Percentiles rank a stretch among this genome's conserved stretches.
phyloP scores from a whole-genome alignment of 257 asterid genomes.

The Lavandula angustifolia region DNA sequence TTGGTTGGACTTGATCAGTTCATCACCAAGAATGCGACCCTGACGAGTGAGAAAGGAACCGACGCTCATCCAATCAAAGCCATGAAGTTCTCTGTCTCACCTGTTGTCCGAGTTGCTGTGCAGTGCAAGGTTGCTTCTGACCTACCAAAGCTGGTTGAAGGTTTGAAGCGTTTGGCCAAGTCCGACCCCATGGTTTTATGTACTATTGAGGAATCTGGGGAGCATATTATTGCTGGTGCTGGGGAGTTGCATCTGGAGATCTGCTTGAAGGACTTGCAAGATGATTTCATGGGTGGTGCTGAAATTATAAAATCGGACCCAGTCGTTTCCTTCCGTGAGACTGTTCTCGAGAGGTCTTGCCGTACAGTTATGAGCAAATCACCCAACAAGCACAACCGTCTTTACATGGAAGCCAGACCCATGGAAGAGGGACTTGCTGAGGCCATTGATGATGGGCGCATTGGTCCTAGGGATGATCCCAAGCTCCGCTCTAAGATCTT shows the following conservation, averaged over 20 bases:
- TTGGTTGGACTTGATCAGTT: constrained; percentile 56
- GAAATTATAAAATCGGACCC: constrained; percentile 51
- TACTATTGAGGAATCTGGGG: constrained; percentile 50
- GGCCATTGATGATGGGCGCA: constrained; percentile 58
- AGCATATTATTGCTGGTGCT: constrained; percentile 54
- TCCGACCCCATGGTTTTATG: constrained; percentile 54
- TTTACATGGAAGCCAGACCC: constrained; percentile 56
- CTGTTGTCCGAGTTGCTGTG: constrained; percentile 31
- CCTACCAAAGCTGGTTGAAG: constrained; percentile 57
- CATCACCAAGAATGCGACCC: constrained; percentile 50
- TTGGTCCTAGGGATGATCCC: constrained; percentile 30
- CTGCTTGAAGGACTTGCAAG: constrained; percentile 50
- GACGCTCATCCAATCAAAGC: constrained; percentile 54
- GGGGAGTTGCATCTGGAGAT: constrained; percentile 52
- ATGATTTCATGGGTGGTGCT: constrained; percentile 57
- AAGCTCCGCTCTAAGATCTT: constrained; percentile 22
- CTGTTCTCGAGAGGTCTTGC: constrained; percentile 50
- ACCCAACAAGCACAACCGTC: constrained; percentile 54
- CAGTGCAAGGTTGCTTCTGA: constrained; percentile 45
- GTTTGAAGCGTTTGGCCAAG: constrained; percentile 46
- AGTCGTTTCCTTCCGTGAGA: constrained; percentile 55
- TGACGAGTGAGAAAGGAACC: constrained; percentile 46
- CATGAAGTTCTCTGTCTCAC: constrained; percentile 37
- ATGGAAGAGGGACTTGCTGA: constrained; percentile 56
- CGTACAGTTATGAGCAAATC: constrained; percentile 58